Percentiles rank a stretch among this genome's conserved stretches.
Conservation (phyloP, 1,284 basidiomycete species). For the Ustilago nuda region DNA sequence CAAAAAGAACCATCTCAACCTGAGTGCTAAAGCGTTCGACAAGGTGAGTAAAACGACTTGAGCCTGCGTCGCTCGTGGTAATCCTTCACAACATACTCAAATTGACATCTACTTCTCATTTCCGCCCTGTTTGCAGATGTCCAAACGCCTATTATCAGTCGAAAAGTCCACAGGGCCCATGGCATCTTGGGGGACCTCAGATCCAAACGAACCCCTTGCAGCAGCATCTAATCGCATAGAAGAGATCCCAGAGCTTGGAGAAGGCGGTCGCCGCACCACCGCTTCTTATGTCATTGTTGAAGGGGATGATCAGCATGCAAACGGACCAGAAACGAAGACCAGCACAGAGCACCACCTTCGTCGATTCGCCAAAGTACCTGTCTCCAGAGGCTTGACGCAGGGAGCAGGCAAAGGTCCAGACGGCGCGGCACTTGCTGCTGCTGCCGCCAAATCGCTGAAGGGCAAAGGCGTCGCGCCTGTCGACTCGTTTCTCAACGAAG, state of each 20-base stretch:
- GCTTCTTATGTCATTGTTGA: slow-evolving; percentile 51
- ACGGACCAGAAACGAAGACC: slow-evolving; percentile 24
- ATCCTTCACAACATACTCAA: not conserved
- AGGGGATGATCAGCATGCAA: slow-evolving; percentile 37
- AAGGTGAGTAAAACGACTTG: slow-evolving; percentile 27
- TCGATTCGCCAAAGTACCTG: slow-evolving; percentile 36
- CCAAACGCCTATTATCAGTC: slow-evolving; percentile 44
- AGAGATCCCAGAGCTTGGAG: slow-evolving; percentile 43
- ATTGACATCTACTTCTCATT: not conserved
- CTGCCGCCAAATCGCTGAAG: slow-evolving; percentile 54
- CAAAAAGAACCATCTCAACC: slow-evolving; percentile 52
- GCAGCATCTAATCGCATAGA: slow-evolving; percentile 37
- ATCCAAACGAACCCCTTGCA: slow-evolving; percentile 33
- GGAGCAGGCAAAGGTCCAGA: slow-evolving; percentile 56
- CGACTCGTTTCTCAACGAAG: slow-evolving; percentile 66
- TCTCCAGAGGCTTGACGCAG: slow-evolving; percentile 46
- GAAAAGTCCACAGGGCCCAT: slow-evolving; percentile 46
- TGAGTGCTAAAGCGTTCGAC: slow-evolving; percentile 61
- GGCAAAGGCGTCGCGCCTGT: slow-evolving; percentile 53
- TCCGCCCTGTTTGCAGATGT: slow-evolving; percentile 33
- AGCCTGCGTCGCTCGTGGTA: not conserved
- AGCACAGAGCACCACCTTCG: slow-evolving; percentile 55
- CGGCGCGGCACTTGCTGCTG: slow-evolving; percentile 54
- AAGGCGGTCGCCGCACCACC: slow-evolving; percentile 44
- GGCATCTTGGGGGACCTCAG: slow-evolving; percentile 28